Evolutionary conservation across 345 rosid genomes (phyloP).

Genomic region (Populus euphratica): DNA sequence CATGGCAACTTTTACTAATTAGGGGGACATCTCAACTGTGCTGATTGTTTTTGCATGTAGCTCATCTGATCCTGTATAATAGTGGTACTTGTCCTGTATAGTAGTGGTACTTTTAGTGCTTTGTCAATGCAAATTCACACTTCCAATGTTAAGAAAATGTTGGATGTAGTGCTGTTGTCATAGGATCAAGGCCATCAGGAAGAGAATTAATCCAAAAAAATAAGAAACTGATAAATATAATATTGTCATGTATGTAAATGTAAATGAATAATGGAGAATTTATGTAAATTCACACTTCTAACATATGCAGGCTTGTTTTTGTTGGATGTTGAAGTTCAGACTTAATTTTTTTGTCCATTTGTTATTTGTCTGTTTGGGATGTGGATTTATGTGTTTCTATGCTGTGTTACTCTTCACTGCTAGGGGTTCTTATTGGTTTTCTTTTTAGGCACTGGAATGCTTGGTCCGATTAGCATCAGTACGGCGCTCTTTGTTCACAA

Average conservation of each 20-base stretch:
- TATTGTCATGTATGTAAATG: background rate
- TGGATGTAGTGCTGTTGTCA: background rate
- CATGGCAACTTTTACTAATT: background rate
- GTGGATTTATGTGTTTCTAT: background rate
- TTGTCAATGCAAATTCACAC: background rate
- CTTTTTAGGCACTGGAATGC: constrained; percentile 88
- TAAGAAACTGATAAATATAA: background rate
- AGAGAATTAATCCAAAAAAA: too few relatives aligned
- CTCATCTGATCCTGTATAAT: background rate
- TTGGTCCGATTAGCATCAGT: constrained; percentile 97
- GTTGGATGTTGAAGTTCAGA: background rate
- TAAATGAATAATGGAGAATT: background rate
- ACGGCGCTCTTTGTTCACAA: constrained; percentile 83
- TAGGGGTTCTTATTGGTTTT: constrained; percentile 11
- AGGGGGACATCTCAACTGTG: background rate
- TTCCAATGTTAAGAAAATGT: background rate
- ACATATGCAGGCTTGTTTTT: background rate
- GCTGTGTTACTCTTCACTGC: background rate
- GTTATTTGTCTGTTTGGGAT: background rate
- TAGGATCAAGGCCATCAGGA: too few relatives aligned
- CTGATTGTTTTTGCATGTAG: background rate
- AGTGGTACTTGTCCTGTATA: background rate
- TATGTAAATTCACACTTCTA: background rate
- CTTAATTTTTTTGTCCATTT: background rate
- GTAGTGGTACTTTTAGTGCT: background rate